Evolutionary conservation across 495 filamentous ascomycete genomes (phyloP).

Genomic region (Podospora anserina): DNA sequence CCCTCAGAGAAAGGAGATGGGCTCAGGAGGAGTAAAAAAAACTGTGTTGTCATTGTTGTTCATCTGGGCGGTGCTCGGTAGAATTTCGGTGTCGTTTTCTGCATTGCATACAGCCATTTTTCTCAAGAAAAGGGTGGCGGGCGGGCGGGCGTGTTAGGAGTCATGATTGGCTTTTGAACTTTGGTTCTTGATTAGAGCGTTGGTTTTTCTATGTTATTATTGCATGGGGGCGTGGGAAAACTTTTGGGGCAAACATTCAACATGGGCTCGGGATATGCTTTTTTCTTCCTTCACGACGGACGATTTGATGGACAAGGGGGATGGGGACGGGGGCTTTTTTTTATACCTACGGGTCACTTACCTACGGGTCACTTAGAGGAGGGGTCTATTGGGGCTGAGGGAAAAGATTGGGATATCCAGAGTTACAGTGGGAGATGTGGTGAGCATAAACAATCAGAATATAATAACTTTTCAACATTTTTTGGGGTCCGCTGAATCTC

Average conservation of each 20-base stretch:
- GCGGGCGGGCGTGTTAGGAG: not conserved
- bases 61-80: not conserved
- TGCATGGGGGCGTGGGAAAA: slow-evolving; percentile 19
- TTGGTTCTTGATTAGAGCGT: not conserved
- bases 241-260: slow-evolving; percentile 26
- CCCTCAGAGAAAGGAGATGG: slow-evolving; percentile 82
- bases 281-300: not conserved
- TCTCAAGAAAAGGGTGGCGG: not conserved
- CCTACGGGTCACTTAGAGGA: not conserved
- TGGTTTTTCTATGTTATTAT: not conserved
- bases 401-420: not conserved
- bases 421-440: not conserved
- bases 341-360: not conserved
- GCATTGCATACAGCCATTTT: not conserved
- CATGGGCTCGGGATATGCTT: slow-evolving; percentile 25
- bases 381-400: not conserved
- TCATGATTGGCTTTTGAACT: not conserved
- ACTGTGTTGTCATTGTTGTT: not conserved
- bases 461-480: slow-evolving; percentile 20
- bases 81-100: not conserved
- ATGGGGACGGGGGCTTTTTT: not conserved
- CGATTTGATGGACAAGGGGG: slow-evolving; percentile 6
- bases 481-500: not conserved
- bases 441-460: slow-evolving; percentile 2
- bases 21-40: slow-evolving; percentile 50